phyloP scores from a whole-genome alignment of 768 basidiomycete genomes.

The Boletus rufocinnamomeus region DNA sequence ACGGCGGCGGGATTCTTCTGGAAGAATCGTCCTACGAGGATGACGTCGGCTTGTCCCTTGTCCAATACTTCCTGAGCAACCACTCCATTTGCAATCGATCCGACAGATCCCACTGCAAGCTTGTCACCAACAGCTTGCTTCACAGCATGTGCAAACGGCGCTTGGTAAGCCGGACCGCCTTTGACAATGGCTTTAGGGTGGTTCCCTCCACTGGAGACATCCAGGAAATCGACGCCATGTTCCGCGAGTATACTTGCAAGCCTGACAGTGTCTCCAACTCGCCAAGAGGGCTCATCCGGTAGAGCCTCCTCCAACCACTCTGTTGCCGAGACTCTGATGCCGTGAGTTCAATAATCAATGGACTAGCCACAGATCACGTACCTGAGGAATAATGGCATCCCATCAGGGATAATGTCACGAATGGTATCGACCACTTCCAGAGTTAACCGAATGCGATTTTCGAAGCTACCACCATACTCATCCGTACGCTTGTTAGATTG shows the following conservation, averaged over 20 bases:
- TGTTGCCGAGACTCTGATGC: constrained; percentile 57
- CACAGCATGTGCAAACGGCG: constrained; percentile 55
- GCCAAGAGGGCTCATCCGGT: constrained; percentile 66
- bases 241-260: constrained; percentile 59
- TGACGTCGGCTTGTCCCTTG: constrained; percentile 44
- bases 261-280: constrained; percentile 63
- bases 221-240: constrained; percentile 74
- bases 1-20: constrained; percentile 58
- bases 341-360: neutral
- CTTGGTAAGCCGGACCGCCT: constrained; percentile 47
- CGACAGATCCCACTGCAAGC: constrained; percentile 35
- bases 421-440: constrained; percentile 67
- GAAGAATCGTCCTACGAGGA: constrained; percentile 56
- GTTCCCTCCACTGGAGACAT: constrained; percentile 69
- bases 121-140: constrained; percentile 47
- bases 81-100: constrained; percentile 36
- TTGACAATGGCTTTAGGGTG: constrained; percentile 39
- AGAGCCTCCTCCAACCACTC: constrained; percentile 69
- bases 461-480: constrained; percentile 69
- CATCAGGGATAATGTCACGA: constrained; percentile 55
- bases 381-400: constrained; percentile 75
- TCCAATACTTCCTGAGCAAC: constrained; percentile 49
- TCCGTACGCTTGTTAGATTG: constrained; percentile 62
- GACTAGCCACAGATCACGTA: constrained; percentile 25
- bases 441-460: constrained; percentile 64